Conservation (phyloP, 2,329 filamentous ascomycete genomes). For the Exophiala sideris region DNA sequence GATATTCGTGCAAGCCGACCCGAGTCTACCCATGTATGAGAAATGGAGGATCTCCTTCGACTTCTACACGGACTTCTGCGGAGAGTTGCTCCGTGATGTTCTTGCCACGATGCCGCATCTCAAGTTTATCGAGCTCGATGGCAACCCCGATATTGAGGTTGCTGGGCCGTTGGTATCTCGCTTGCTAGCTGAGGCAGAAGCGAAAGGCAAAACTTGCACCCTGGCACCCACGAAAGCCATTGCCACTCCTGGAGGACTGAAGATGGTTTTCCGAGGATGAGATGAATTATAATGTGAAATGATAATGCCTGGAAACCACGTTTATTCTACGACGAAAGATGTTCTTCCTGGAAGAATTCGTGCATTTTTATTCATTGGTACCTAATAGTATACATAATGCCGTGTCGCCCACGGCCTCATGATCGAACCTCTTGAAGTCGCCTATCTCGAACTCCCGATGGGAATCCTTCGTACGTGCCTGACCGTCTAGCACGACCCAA, state of each 20-base stretch:
- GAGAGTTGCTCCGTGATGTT: slow-evolving; percentile 48
- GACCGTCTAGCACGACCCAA: background rate
- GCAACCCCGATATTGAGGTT: slow-evolving; percentile 52
- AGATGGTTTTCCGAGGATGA: slow-evolving; percentile 33
- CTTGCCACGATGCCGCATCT: slow-evolving; percentile 49
- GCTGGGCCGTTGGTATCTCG: slow-evolving; percentile 50
- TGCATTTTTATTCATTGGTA: background rate
- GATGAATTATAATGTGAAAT: slow-evolving; percentile 1
- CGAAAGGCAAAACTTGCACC: slow-evolving; percentile 33
- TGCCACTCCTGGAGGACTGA: slow-evolving; percentile 30
- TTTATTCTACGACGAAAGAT: background rate
- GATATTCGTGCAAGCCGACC: slow-evolving; percentile 58
- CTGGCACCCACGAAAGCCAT: slow-evolving; percentile 33
- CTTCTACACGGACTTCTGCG: slow-evolving; percentile 57
- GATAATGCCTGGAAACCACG: background rate
- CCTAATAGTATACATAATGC: background rate
- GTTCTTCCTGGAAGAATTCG: background rate
- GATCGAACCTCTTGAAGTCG: too few relatives aligned
- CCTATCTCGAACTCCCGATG: too few relatives aligned
- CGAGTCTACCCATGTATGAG: slow-evolving; percentile 51
- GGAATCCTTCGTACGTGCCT: background rate
- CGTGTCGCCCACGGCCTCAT: background rate
- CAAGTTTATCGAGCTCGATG: slow-evolving; percentile 54
- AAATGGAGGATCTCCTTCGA: slow-evolving; percentile 56
- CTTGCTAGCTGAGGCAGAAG: slow-evolving; percentile 39